Base-by-base conservation (phyloP, 805 yeast species). In the Ogataea ganodermae region DNA sequence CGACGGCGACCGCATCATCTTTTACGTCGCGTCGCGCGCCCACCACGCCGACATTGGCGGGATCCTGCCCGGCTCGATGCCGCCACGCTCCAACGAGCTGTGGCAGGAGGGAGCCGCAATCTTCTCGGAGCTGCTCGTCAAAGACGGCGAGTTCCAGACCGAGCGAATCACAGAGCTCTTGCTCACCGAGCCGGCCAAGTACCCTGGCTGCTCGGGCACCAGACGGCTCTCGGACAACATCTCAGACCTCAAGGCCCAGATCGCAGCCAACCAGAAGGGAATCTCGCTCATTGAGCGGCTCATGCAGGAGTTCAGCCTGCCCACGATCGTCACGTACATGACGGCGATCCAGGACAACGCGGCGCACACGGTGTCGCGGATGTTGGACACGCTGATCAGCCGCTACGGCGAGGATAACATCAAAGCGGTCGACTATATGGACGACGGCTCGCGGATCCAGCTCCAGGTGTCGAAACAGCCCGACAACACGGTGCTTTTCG, bases 21-120 rank as follows among this genome's bases (percentile, higher is more conserved):
- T 91, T 64, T 91, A 89, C 74, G 90, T 89, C 12, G 98, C 97
- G 0, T 84, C 96, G 0, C 75, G 98, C 54, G 97, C 97, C 2
- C 98, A 91, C 68, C 98, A 92, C 68, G 91, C 97, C 5, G 98
- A 91, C 66, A 91, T 92, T 60, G 97, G 98, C 14, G 95, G 96
- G 12, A 80, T 85, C 48, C 69, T 89, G 28, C 96, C 97, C 0
- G 97, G 97, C 1, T 86, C 96, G 0, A 89, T 91, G 90, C 97
- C 97, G 13, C 96, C 97, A 8, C 83, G 86, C 61, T 89, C 97
- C 2, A 88, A 83, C 59, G 82, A 83, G 49, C 69, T 92, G 33
- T 85, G 81, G 74, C 91, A 91, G 61, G 97, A 91, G 68, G 98
- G 97, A 37, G 97, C 96, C 2, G 80, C 88, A 2, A 89, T 92